These are phyloP conservation scores for Russula emetica DNA, from an alignment of 768 basidiomycete genomes.

Conservation along the genomic window DNA sequence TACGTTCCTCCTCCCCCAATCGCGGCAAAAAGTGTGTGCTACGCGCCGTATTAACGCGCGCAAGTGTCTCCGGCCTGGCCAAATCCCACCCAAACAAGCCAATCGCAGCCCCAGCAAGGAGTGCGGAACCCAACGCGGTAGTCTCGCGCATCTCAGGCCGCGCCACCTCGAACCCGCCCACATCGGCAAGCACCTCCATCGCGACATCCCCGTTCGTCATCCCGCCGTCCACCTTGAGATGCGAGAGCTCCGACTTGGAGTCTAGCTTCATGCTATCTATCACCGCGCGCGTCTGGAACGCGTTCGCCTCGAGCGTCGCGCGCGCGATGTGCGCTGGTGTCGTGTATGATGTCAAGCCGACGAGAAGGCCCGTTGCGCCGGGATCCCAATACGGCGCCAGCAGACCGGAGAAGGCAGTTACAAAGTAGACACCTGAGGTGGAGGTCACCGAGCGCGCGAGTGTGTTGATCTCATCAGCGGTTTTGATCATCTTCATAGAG, in stretches of 20 bases:
- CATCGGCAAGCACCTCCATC: constrained; percentile 81
- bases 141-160: constrained; percentile 97
- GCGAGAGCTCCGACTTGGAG: constrained; percentile 70
- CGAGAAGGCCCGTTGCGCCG: constrained; percentile 78
- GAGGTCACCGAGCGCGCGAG: constrained; percentile 72
- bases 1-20: constrained; percentile 48
- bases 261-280: constrained; percentile 94
- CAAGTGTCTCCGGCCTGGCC: constrained; percentile 71
- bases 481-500: constrained; percentile 75
- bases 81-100: constrained; percentile 91
- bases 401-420: constrained; percentile 93
- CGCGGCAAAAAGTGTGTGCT: constrained; percentile 63
- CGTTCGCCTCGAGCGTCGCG: constrained; percentile 93
- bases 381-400: constrained; percentile 99
- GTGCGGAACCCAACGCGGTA: constrained; percentile 91
- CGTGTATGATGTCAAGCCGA: constrained; percentile 84
- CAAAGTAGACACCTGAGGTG: constrained; percentile 91
- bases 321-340: constrained; percentile 90
- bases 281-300: constrained; percentile 93
- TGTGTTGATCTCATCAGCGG: constrained; percentile 78
- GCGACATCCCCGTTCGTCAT: constrained; percentile 93
- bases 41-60: constrained; percentile 83
- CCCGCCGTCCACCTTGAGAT: constrained; percentile 96
- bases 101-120: constrained; percentile 88
- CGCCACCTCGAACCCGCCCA: constrained; percentile 88